Percentiles rank a stretch among this genome's conserved stretches.
phyloP scores from a whole-genome alignment of 2,329 filamentous ascomycete species.

The Botryotinia narcissicola region DNA sequence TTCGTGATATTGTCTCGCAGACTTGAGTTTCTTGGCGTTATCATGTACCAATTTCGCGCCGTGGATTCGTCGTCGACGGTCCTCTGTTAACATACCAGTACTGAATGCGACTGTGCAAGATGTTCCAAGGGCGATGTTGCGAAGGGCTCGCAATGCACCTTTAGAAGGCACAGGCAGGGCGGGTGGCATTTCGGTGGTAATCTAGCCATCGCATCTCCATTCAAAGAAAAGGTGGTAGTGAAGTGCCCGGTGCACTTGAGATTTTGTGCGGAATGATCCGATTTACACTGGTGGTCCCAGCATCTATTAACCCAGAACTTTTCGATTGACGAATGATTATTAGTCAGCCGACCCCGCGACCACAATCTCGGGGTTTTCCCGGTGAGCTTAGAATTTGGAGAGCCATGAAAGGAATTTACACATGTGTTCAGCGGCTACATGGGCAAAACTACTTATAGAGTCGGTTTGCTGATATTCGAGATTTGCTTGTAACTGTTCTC shows the following conservation, averaged over 20 bases:
- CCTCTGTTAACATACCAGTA: conserved; percentile 50
- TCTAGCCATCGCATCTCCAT: conserved; percentile 28
- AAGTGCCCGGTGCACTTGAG: not conserved
- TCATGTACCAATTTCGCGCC: conserved; percentile 50
- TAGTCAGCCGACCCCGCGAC: conserved; percentile 11
- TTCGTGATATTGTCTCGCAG: conserved; percentile 42
- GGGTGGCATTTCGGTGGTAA: conserved; percentile 35
- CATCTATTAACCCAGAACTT: conserved; percentile 1
- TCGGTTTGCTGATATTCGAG: not conserved
- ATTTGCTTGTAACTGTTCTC: not conserved
- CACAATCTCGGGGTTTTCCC: not conserved
- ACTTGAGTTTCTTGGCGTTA: conserved; percentile 53
- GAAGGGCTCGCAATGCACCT: conserved; percentile 54
- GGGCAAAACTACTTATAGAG: not conserved
- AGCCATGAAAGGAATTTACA: not conserved
- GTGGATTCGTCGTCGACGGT: conserved; percentile 54
- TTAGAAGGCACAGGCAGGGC: conserved; percentile 53
- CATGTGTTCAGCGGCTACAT: not conserved
- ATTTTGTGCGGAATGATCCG: conserved; percentile 4
- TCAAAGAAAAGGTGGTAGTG: not conserved
- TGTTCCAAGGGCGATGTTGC: conserved; percentile 55
- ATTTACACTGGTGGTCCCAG: conserved; percentile 3
- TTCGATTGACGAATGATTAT: conserved; percentile 3
- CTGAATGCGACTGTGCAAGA: conserved; percentile 52
- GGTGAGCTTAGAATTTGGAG: not conserved